These are phyloP conservation scores for Dendrobium catenatum DNA, from an alignment of 106 monocot species.

Conservation along the genomic window DNA sequence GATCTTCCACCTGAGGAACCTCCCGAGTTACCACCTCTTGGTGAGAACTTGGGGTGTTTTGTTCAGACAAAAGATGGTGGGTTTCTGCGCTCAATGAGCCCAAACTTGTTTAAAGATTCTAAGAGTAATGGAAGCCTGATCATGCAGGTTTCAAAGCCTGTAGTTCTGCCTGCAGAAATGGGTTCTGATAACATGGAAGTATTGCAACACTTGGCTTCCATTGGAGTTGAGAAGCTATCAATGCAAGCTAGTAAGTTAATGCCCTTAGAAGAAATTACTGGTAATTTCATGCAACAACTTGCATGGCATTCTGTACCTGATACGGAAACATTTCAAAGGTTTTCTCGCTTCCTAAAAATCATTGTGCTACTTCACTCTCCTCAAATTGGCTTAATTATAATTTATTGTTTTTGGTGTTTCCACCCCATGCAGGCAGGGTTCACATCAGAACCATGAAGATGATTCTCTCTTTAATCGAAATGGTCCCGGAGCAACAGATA, in stretches of 20 bases:
- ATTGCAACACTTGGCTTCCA: slow-evolving; percentile 67
- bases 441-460: slow-evolving; percentile 7
- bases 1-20: slow-evolving; percentile 54
- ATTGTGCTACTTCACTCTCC: neutral
- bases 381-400: neutral
- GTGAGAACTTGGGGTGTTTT: slow-evolving; percentile 70
- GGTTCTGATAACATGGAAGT: slow-evolving; percentile 81
- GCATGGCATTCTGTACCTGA: slow-evolving; percentile 67
- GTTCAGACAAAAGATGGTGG: slow-evolving; percentile 88
- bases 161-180: slow-evolving; percentile 97
- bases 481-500: slow-evolving; percentile 13
- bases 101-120: slow-evolving; percentile 59
- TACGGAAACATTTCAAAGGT: slow-evolving; percentile 51
- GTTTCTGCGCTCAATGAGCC: slow-evolving; percentile 87
- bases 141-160: slow-evolving; percentile 89
- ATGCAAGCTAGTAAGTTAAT: slow-evolving; percentile 84
- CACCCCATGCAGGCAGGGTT: slow-evolving; percentile 17
- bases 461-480: neutral
- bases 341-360: neutral
- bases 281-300: slow-evolving; percentile 77
- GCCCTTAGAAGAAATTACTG: slow-evolving; percentile 94
- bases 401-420: neutral
- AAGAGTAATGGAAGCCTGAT: slow-evolving; percentile 74
- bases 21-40: slow-evolving; percentile 59
- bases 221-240: slow-evolving; percentile 90